Conservation (phyloP, 2,329 filamentous ascomycete species). For the Fusarium tuaranense region DNA sequence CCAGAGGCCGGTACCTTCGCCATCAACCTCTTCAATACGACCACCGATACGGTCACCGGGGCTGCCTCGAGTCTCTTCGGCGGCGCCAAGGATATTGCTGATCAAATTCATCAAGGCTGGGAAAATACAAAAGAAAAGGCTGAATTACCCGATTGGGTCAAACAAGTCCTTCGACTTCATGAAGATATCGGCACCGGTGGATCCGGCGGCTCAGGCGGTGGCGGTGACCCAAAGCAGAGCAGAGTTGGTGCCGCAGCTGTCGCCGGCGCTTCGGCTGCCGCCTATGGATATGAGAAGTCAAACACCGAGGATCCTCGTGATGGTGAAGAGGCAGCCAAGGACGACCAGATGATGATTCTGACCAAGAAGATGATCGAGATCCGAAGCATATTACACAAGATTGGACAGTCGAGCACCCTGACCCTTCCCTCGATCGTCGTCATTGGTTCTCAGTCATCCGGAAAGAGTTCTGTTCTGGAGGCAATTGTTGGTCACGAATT, state of each 20-base stretch:
- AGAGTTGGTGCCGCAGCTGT: conserved; percentile 71
- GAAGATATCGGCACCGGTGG: conserved; percentile 68
- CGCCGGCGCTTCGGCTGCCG: conserved; percentile 79
- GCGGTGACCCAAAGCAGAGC: conserved; percentile 67
- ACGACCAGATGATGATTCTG: conserved; percentile 99
- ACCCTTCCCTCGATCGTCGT: conserved; percentile 98
- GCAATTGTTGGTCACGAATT: conserved; percentile 99
- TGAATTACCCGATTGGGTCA: conserved; percentile 80
- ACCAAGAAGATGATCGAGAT: conserved; percentile 99
- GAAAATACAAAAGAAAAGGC: conserved; percentile 83
- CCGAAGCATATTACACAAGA: conserved; percentile 86
- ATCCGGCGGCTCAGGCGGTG: conserved; percentile 60
- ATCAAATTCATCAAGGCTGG: conserved; percentile 85
- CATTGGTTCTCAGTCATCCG: conserved; percentile 97
- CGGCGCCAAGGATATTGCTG: conserved; percentile 78
- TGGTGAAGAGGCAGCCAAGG: conserved; percentile 76
- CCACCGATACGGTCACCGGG: conserved; percentile 76
- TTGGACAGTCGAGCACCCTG: conserved; percentile 90
- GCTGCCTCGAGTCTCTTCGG: conserved; percentile 78
- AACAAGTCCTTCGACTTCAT: conserved; percentile 74
- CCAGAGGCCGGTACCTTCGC: conserved; percentile 62
- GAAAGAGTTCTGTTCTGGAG: conserved; percentile 96
- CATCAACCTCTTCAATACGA: conserved; percentile 77
- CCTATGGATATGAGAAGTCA: conserved; percentile 81
- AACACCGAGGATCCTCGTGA: conserved; percentile 72